phyloP scores from a whole-genome alignment of 1,284 basidiomycete genomes.

The Malassezia psittaci region DNA sequence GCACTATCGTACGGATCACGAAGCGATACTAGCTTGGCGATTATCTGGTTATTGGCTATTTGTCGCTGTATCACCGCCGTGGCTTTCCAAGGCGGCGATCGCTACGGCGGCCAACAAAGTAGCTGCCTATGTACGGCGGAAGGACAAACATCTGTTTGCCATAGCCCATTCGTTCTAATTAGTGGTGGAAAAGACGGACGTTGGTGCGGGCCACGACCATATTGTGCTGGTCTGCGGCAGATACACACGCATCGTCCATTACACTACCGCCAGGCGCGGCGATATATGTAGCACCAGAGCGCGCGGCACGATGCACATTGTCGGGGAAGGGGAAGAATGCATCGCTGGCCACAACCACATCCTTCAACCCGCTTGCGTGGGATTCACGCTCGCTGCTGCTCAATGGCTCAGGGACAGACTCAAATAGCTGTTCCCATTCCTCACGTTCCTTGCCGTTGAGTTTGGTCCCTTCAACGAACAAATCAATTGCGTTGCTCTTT shows the following conservation, averaged over 20 bases:
- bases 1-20: conserved; percentile 69
- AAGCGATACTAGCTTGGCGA: conserved; percentile 66
- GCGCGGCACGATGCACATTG: conserved; percentile 84
- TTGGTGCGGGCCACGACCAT: conserved; percentile 45
- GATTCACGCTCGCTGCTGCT: conserved; percentile 58
- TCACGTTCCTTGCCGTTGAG: conserved; percentile 62
- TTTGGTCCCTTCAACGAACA: conserved; percentile 72
- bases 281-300: conserved; percentile 83
- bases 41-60: conserved; percentile 88
- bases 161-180: conserved; percentile 11
- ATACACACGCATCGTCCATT: conserved; percentile 63
- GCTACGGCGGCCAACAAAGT: conserved; percentile 71
- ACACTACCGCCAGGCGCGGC: conserved; percentile 91
- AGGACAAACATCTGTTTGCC: conserved; percentile 5
- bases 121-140: background rate
- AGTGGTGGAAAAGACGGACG: conserved; percentile 47
- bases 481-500: conserved; percentile 94
- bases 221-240: conserved; percentile 39
- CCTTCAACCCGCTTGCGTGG: conserved; percentile 50
- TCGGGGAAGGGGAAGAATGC: conserved; percentile 99
- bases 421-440: conserved; percentile 86
- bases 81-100: conserved; percentile 71
- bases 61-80: conserved; percentile 62
- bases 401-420: conserved; percentile 61
- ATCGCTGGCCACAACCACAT: conserved; percentile 84